Evolutionary conservation across 495 filamentous ascomycete species (phyloP).

Genomic region (Penicillium argentinense): DNA sequence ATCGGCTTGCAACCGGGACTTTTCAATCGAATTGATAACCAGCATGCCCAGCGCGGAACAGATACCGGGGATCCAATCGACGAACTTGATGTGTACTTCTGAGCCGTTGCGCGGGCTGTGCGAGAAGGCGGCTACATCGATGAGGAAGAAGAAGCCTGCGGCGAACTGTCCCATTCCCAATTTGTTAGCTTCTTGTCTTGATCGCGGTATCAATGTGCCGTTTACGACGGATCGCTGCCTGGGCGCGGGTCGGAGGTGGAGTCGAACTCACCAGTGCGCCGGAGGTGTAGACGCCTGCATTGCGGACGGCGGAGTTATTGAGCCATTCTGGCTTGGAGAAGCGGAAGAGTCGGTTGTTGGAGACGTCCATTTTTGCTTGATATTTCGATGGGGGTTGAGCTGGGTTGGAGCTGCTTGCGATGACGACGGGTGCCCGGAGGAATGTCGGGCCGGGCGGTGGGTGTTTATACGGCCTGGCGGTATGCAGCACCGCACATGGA

Average conservation of each 20-base stretch:
- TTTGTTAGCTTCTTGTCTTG: no score
- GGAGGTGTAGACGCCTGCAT: constrained; percentile 78
- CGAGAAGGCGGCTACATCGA: constrained; percentile 89
- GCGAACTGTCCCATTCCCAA: no score
- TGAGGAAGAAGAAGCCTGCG: constrained; percentile 91
- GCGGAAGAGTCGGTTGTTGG: constrained; percentile 67
- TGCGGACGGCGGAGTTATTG: constrained; percentile 80
- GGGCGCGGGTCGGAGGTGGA: background rate
- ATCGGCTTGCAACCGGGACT: constrained; percentile 80
- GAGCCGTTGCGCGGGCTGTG: constrained; percentile 75
- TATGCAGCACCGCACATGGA: no score
- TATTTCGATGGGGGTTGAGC: constrained; percentile 8
- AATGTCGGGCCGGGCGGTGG: constrained; percentile 17
- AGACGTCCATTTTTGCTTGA: constrained; percentile 44
- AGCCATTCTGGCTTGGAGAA: constrained; percentile 85
- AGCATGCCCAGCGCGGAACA: constrained; percentile 94
- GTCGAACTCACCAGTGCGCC: constrained; percentile 77
- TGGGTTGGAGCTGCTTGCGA: constrained; percentile 11
- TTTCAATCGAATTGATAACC: constrained; percentile 98
- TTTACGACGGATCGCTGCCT: no score
- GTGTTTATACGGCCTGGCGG: no score
- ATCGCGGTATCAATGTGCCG: no score
- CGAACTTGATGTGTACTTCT: constrained; percentile 85
- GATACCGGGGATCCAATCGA: constrained; percentile 98
- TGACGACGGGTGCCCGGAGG: constrained; percentile 24